These are phyloP conservation scores for Anthoceros angustus DNA, from an alignment of 225 moss, liverwort and hornwort species.

Conservation along the genomic window DNA sequence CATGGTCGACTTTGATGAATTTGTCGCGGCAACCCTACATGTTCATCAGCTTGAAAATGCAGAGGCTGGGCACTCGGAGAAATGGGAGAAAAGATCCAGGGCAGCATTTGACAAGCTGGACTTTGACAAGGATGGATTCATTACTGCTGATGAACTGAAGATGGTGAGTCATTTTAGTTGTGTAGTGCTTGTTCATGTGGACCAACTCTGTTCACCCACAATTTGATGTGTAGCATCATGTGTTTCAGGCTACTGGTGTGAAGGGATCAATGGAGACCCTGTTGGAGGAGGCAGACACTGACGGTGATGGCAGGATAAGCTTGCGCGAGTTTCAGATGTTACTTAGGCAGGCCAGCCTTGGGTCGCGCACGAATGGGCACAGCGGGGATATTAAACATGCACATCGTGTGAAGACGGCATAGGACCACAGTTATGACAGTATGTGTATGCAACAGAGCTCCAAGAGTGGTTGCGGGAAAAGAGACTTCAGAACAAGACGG, in stretches of 20 bases:
- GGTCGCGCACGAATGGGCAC: constrained; percentile 61
- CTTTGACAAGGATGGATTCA: constrained; percentile 81
- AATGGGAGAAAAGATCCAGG: constrained; percentile 74
- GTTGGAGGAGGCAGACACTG: constrained; percentile 84
- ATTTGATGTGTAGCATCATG: constrained; percentile 6
- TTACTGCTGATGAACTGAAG: constrained; percentile 71
- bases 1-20: constrained; percentile 86
- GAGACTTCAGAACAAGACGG: no score
- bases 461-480: no score
- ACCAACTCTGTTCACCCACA: background rate
- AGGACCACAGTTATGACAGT: background rate
- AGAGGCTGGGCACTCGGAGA: constrained; percentile 23
- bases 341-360: constrained; percentile 82
- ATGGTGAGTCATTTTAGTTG: constrained; percentile 29
- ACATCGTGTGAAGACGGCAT: background rate
- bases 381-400: background rate
- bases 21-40: constrained; percentile 88
- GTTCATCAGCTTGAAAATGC: constrained; percentile 86
- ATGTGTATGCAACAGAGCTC: no score
- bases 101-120: constrained; percentile 94
- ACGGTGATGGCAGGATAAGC: constrained; percentile 87
- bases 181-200: background rate
- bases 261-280: constrained; percentile 75
- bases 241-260: constrained; percentile 61
- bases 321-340: constrained; percentile 79